phyloP scores from a whole-genome alignment of 495 filamentous ascomycete genomes.

The Physcia stellaris region DNA sequence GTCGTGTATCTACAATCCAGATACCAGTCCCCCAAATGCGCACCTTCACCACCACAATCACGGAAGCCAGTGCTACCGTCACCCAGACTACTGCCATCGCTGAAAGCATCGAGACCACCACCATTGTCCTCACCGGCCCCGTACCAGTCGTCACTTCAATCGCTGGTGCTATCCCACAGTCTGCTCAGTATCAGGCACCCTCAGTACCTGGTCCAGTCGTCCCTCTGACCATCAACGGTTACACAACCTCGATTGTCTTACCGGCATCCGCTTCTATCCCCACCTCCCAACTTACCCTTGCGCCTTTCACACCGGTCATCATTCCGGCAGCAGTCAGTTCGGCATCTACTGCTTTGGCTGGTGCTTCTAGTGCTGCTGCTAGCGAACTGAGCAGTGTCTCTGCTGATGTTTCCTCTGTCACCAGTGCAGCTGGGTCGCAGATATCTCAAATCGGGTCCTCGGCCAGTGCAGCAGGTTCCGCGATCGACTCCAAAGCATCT shows the following conservation, averaged over 20 bases:
- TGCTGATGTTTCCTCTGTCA: no score
- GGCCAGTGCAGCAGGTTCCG: no score
- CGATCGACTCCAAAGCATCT: no score
- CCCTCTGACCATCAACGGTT: conserved; percentile 4
- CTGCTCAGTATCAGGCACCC: neutral
- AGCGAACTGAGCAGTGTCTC: no score
- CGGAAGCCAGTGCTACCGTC: conserved; percentile 3
- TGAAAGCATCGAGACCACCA: conserved; percentile 1
- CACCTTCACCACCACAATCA: conserved; percentile 9
- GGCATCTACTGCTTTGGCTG: no score
- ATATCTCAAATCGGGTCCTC: no score
- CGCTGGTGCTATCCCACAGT: conserved; percentile 1
- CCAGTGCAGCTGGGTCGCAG: no score
- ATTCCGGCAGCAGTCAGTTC: no score
- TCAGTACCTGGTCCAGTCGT: neutral
- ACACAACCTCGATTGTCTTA: conserved; percentile 1
- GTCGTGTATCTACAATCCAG: conserved; percentile 5
- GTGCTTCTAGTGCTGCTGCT: no score
- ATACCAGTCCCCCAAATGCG: conserved; percentile 6
- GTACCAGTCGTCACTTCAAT: conserved; percentile 4
- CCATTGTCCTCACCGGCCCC: conserved; percentile 3
- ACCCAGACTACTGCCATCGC: conserved; percentile 1
- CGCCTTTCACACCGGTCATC: conserved; percentile 4
- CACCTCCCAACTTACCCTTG: conserved; percentile 6
- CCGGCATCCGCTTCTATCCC: conserved; percentile 4